These are phyloP conservation scores for Zymoseptoria passerinii DNA, from an alignment of 2,329 filamentous ascomycete genomes.

Conservation along the genomic window DNA sequence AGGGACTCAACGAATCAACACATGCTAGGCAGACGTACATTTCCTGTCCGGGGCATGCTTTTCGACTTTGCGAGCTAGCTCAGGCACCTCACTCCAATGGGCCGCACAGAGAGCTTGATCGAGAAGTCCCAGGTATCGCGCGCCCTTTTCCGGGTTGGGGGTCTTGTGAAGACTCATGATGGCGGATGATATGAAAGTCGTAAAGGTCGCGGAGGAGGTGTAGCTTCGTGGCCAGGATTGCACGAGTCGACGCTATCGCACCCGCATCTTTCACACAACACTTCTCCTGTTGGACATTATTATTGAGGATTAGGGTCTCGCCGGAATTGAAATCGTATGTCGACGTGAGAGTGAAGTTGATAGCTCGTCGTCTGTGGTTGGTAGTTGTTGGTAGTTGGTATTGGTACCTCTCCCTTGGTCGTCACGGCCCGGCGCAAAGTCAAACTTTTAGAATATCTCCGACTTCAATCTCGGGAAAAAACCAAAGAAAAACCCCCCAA, in stretches of 20 bases:
- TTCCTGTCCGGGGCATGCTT: constrained; percentile 82
- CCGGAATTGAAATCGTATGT: not conserved
- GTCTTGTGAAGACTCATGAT: constrained; percentile 22
- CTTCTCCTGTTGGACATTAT: not conserved
- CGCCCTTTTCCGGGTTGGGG: constrained; percentile 53
- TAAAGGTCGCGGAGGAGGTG: not conserved
- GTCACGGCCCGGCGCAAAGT: not conserved
- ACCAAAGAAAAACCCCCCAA: too few relatives aligned
- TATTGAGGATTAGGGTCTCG: not conserved
- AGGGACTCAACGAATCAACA: not conserved
- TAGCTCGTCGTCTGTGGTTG: too few relatives aligned
- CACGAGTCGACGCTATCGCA: constrained; percentile 11
- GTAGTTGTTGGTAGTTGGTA: too few relatives aligned
- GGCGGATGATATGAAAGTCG: constrained; percentile 1
- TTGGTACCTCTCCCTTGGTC: too few relatives aligned
- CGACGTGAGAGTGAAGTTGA: not conserved
- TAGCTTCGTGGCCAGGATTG: constrained; percentile 3
- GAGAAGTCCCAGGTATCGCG: constrained; percentile 71
- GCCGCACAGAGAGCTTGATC: constrained; percentile 82
- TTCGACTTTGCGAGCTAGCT: constrained; percentile 83
- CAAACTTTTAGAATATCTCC: not conserved
- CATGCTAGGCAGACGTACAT: constrained; percentile 51
- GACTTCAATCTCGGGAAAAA: not conserved
- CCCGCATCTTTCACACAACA: constrained; percentile 7
- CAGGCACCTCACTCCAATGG: constrained; percentile 76